Evolutionary conservation across 257 asterid species (phyloP), one percentile per base, ranked within the genome.

Genomic region (Knoxia roxburghii): DNA sequence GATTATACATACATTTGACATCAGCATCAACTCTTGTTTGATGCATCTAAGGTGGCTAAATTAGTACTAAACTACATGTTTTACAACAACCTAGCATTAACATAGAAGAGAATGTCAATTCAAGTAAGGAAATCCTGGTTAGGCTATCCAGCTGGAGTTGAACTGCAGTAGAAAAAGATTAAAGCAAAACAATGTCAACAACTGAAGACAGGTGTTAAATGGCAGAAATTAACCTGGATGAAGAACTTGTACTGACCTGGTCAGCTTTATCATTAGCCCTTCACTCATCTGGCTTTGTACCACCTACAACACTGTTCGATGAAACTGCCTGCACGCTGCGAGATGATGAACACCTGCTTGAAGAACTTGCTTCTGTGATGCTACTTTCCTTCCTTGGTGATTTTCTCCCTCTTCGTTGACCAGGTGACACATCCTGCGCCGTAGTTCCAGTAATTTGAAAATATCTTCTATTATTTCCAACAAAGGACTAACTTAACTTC

Each of bases 311-410:
- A 68, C 96, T 87, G 80, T 70, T 83, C 29, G 95, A 89, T 23
- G 98, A 95, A 76, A 78, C 69, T 14, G 91, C 89, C 74, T 84
- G 97, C 76, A 86, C 80, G 40, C 96, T 90, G 64, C 70, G 93
- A 67, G 88, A 78, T 7, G 98, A 90, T 5, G 95, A 91, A 76
- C 99, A 89, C 74, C 88, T 87, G 32, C 95, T 91, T n/a, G 97
- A 94, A 32, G 95, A 87, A 82, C 87, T 86, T 80, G 78, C 96
- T 53, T 82, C 87, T 0, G 89, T 74, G 60, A 77, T 57, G 75
- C 83, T 79, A 72, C 82, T 82, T 67, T 84, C 91, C 78, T 85
- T 89, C 84, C 86, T 83, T 3, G 67, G 69, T 65, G 82, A 55
- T 67, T 76, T 91, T 63, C 74, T 84, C 26, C 83, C 72, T 78